Evolutionary conservation across 257 asterid genomes (phyloP).

Genomic region (Salvia splendens): DNA sequence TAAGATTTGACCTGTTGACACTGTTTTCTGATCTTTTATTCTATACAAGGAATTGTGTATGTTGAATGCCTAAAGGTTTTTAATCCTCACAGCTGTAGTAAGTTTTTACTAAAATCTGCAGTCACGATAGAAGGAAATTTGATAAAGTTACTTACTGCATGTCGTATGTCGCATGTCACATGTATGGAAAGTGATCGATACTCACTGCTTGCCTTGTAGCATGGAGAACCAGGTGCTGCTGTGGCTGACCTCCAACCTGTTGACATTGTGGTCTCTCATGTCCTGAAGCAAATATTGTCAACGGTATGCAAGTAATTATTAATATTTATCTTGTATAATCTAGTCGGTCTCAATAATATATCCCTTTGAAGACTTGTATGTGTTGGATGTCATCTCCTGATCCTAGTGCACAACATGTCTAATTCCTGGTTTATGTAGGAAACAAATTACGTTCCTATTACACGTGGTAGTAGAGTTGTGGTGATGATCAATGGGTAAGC

Average conservation of each 20-base stretch:
- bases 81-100: constrained; percentile 14
- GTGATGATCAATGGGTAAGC: constrained; percentile 93
- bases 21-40: constrained; percentile 22
- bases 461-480: constrained; percentile 89
- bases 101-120: constrained; percentile 17
- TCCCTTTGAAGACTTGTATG: neutral
- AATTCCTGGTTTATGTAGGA: constrained; percentile 59
- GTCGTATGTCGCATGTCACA: constrained; percentile 31
- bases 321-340: constrained; percentile 14
- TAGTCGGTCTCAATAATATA: neutral
- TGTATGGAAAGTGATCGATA: constrained; percentile 32
- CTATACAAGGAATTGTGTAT: neutral
- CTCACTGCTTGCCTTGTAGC: constrained; percentile 54
- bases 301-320: constrained; percentile 48
- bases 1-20: constrained; percentile 13
- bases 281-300: constrained; percentile 78
- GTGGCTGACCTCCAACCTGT: constrained; percentile 90
- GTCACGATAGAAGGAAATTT: constrained; percentile 19
- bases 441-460: constrained; percentile 85
- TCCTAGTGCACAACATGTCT: constrained; percentile 19
- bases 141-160: constrained; percentile 13
- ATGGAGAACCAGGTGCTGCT: constrained; percentile 99
- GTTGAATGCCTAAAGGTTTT: constrained; percentile 17
- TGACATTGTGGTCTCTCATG: constrained; percentile 90
- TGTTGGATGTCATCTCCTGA: constrained; percentile 13